These are phyloP conservation scores for Urtica urens DNA, from an alignment of 306 rosid genomes.

Conservation along the genomic window DNA sequence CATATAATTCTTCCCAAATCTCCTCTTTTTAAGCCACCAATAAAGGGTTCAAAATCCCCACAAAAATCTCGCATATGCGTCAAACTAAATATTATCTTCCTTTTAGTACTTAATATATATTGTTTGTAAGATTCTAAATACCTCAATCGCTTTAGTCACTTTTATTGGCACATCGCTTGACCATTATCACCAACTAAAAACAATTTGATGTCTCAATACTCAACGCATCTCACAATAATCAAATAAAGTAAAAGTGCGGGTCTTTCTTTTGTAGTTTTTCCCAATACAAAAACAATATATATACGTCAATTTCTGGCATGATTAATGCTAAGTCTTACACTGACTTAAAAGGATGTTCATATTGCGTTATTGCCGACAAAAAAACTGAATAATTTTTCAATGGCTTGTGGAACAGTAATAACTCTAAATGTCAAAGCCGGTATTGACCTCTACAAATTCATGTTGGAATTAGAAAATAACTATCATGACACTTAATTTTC, in stretches of 20 bases:
- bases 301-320: conserved; percentile 2
- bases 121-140: no score
- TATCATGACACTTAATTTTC: no score
- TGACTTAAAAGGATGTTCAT: conserved; percentile 9
- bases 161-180: conserved; percentile 7
- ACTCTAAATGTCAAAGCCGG: neutral
- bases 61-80: conserved; percentile 3
- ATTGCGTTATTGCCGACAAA: conserved; percentile 3
- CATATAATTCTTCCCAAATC: neutral
- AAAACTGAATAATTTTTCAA: neutral
- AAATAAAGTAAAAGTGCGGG: neutral
- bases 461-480: no score
- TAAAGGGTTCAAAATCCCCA: neutral
- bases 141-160: neutral
- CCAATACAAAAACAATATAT: neutral
- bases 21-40: conserved; percentile 1
- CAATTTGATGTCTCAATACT: neutral
- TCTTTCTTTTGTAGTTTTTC: neutral
- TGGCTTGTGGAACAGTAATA: neutral
- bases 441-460: no score
- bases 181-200: conserved; percentile 9
- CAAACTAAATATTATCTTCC: no score
- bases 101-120: no score
- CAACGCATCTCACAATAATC: neutral
- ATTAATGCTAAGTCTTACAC: neutral